Base-by-base conservation (phyloP, 1,139 yeast species). In the Cylindricascospora bacillispora region DNA sequence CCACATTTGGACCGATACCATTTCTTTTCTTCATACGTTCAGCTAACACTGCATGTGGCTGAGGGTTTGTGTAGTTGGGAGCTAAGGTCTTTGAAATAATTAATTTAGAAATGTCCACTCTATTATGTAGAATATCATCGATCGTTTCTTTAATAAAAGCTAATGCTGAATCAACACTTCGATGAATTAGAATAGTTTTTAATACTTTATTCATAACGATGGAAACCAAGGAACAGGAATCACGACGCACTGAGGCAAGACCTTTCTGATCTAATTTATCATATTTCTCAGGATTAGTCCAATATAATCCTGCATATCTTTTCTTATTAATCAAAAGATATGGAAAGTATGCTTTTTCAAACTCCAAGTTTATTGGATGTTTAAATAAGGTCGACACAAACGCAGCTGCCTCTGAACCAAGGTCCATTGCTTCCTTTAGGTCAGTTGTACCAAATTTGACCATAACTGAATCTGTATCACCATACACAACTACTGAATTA, bases 381-480 rank as follows among this genome's bases (percentile, higher is more conserved):
- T 73, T 65, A 54, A 92, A 92, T 35, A 69, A 59, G 1, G 73
- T 65, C 0, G 97, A 83, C 3, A 92, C 97, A 42, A 57, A 74
- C 5, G 66, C 80, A 0, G 99, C 99, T 0, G 98, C 98, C 49
- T 86, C 94, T 44, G 83, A 79, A 3, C 98, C 99, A 34, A 85
- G 53, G 34, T 70, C 67, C 98, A 92, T 92, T 44, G 95, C 82
- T 19, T 80, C 78, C 34, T 65, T 73, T 37, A 89, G 56, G 47
- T 85, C 94, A n/a, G 63, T 60, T 24, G 76, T 72, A 1, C 99
- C 99, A 60, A 92, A 92, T 49, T 83, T 85, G 26, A 92, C 95
- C 98, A 92, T 92, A 12, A 92, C 99, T 5, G 98, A 92, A 68
- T 92, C 99, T 0, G 99, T 92, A 59, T 92, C 99, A 62, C 99